Evolutionary conservation across 768 basidiomycete genomes (phyloP), one percentile per base, ranked within the genome.

Genomic region (Cytidiella melzeri): DNA sequence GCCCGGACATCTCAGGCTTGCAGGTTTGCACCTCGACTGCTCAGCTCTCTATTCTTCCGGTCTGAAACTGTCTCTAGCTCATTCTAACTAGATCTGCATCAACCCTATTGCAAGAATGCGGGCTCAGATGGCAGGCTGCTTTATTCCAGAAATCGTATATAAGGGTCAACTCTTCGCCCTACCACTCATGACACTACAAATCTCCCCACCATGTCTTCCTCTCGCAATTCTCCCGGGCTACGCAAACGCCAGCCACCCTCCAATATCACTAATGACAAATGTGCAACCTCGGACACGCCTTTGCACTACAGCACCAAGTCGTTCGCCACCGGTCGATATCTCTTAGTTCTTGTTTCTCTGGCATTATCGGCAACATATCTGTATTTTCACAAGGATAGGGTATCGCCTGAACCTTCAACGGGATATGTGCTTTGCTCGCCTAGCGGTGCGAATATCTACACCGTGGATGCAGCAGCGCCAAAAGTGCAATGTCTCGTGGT

Each of bases 401-500:
- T 47, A 20, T 26, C 39, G 48, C 11, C 45, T 19, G 5, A 43
- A 13, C 57, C 64, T 24, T 52, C 64, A 3, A 47, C 59, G n/a
- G 44, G 67, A 4, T 87, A 86, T 58, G 81, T 77, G 1, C 55
- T 88, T n/a, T 87, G 86, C 63, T 79, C 85, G 24, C 70, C 60
- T 43, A 66, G 73, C 10, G 72, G 70, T 18, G 56, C 70, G 43
- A 65, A 67, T 25, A 74, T 90, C 43, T 87, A 87, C 57, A 84
- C 82, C 15, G 83, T 87, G n/a, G 83, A 89, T 59, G 62, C 66
- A 5, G 48, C 61, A 25, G 73, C 76, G 52, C 64, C 74, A 3
- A 70, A 64, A 48, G 76, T 72, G 4, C 77, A 88, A 57, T 89
- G 87, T 55, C 70, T 90, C 30, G 74, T 86, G 19, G 69, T 88